Evolutionary conservation across 768 basidiomycete species (phyloP).

Genomic region (Leccinum sublutescens): DNA sequence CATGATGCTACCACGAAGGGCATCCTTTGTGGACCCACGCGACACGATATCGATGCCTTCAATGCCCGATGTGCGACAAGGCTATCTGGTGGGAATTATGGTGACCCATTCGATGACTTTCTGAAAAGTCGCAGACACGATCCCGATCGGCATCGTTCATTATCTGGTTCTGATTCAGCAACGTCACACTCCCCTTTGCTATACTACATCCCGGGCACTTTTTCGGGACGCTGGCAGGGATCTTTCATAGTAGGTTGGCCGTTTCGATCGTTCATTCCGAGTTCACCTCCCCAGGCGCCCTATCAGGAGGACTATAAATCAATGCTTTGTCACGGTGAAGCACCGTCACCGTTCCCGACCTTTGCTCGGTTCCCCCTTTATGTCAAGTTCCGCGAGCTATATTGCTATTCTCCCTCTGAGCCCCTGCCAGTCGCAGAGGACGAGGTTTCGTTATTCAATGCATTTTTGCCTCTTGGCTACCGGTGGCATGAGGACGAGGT

Average conservation of each 20-base stretch:
- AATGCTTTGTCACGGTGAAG: conserved; percentile 35
- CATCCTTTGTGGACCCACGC: conserved; percentile 38
- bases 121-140: conserved; percentile 32
- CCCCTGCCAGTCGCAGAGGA: conserved; percentile 37
- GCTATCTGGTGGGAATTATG: conserved; percentile 29
- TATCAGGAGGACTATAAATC: conserved; percentile 37
- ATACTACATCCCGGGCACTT: conserved; percentile 42
- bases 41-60: conserved; percentile 46
- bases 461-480: conserved; percentile 45
- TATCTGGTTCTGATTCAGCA: conserved; percentile 6
- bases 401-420: conserved; percentile 34
- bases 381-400: conserved; percentile 48
- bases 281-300: conserved; percentile 35
- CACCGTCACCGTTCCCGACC: conserved; percentile 35
- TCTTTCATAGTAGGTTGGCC: conserved; percentile 42
- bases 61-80: conserved; percentile 42
- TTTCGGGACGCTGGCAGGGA: conserved; percentile 51
- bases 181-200: conserved; percentile 3
- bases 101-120: conserved; percentile 18
- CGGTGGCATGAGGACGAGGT: conserved; percentile 35
- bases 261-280: not conserved
- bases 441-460: conserved; percentile 39
- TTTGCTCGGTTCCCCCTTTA: conserved; percentile 48
- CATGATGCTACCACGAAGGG: conserved; percentile 32
- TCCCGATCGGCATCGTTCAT: conserved; percentile 30